These are phyloP conservation scores for Marsdenia floribunda DNA, from an alignment of 257 asterid genomes.

Conservation along the genomic window DNA sequence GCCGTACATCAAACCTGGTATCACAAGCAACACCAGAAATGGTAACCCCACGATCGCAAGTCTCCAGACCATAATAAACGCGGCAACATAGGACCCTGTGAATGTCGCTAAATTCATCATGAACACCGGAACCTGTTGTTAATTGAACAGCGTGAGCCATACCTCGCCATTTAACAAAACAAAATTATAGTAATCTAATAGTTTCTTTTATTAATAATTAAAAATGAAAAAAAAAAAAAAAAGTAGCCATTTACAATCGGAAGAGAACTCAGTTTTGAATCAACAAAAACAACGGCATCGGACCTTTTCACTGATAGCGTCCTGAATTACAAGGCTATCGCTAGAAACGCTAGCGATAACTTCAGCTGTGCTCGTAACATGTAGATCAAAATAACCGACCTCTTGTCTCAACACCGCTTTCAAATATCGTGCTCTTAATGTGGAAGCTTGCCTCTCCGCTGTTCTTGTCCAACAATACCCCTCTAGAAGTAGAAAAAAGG, in stretches of 20 bases:
- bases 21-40: constrained; percentile 49
- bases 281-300: neutral
- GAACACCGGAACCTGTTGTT: constrained; percentile 60
- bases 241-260: neutral
- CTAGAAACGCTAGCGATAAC: constrained; percentile 73
- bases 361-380: constrained; percentile 81
- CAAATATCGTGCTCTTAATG: constrained; percentile 56
- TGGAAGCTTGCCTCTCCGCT: constrained; percentile 87
- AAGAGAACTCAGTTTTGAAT: neutral
- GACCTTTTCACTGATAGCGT: constrained; percentile 85
- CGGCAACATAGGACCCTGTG: constrained; percentile 55
- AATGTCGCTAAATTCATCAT: constrained; percentile 69
- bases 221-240: neutral
- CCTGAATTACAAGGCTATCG: constrained; percentile 82
- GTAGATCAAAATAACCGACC: constrained; percentile 84
- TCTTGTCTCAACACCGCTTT: constrained; percentile 94
- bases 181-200: too few relatives aligned
- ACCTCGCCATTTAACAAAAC: neutral
- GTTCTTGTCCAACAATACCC: constrained; percentile 98
- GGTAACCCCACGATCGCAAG: constrained; percentile 75
- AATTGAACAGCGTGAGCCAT: neutral
- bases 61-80: constrained; percentile 67
- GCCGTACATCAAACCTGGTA: constrained; percentile 88
- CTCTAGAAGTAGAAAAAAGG: constrained; percentile 34
- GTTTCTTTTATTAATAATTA: too few relatives aligned